Base-by-base conservation (phyloP, 495 filamentous ascomycete species). In the Aspergillus olivimuriae region DNA sequence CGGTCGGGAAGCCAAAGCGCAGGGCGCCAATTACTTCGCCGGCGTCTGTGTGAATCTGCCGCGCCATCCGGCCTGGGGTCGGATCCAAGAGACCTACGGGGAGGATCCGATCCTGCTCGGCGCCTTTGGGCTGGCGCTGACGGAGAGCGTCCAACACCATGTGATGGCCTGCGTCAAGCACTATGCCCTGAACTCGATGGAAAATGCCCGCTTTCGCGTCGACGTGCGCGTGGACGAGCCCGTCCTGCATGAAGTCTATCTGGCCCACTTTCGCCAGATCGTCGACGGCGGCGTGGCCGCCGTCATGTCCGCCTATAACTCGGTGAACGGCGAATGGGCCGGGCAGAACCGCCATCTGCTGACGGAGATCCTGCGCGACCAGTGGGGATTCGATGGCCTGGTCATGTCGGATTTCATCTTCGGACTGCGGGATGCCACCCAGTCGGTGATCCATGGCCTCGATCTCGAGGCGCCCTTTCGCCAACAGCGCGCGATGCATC, bases 381-480 rank as follows among this genome's bases (percentile, higher is more conserved):
- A 47, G 23, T 52, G 49, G 49, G 49, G 49, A 7, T 52, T 52
- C 34, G 8, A 48, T 16, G 49, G 49, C 6, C 9, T 52, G 2
- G 42, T 48, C 4, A 52, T 52, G 26, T 47, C 49, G 1, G 49
- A 52, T 36, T 52, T 41, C 10, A 42, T 57, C 26, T 57, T 50
- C 19, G 54, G 54, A 6, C 17, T 57, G 15, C 46, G 47, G 1
- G 51, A 57, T 31, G 39, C 36, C 6, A 35, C 30, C 5, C 3
- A 15, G 18, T 57, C 53, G 12, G 20, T 53, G 5, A 44, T 34
- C 19, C 41, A 37, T 34, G 53, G 53, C 2, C 28, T 57, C 34
- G 53, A 57, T 48, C 42, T 57, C 17, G 53, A 57, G 36, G 46
- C 50, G 10, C 50, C 53, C 4, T 57, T 57, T 35, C 33, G 19